Evolutionary conservation across 352 stramenopile species (phyloP).

Genomic region (Phytophthora idaei): DNA sequence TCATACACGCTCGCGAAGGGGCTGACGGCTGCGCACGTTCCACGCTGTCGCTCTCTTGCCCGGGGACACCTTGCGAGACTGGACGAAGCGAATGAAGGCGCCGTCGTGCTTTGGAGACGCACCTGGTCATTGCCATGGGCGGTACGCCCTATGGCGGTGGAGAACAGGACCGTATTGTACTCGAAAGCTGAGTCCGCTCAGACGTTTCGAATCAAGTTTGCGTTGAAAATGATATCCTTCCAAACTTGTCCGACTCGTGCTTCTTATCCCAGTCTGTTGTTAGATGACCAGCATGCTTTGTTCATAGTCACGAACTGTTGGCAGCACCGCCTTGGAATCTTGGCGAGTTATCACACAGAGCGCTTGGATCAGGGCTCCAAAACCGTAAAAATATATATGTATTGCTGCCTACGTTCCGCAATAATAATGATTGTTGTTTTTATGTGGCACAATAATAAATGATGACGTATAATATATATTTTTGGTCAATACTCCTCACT

Average conservation of each 20-base stretch:
- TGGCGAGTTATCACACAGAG: neutral
- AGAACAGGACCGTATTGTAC: constrained; percentile 8
- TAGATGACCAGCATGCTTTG: constrained; percentile 10
- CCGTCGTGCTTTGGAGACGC: neutral
- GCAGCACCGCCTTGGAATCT: neutral
- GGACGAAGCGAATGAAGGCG: neutral
- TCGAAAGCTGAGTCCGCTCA: constrained; percentile 2
- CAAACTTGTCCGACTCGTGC: constrained; percentile 2
- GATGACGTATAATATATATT: too few relatives aligned
- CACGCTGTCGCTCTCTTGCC: too few relatives aligned
- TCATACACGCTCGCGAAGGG: too few relatives aligned
- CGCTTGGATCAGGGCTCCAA: neutral
- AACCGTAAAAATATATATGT: too few relatives aligned
- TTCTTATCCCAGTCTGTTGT: constrained; percentile 10
- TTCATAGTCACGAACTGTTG: neutral
- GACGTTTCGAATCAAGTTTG: neutral
- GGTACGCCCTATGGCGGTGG: constrained; percentile 7
- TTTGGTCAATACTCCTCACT: too few relatives aligned
- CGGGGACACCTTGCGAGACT: neutral
- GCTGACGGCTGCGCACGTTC: too few relatives aligned
- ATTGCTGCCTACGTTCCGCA: too few relatives aligned
- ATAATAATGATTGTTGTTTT: too few relatives aligned
- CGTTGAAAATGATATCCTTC: neutral
- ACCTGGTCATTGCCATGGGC: neutral
- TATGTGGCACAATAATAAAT: too few relatives aligned